Conservation (phyloP, 306 rosid genomes). For the Trifolium subterraneum region DNA sequence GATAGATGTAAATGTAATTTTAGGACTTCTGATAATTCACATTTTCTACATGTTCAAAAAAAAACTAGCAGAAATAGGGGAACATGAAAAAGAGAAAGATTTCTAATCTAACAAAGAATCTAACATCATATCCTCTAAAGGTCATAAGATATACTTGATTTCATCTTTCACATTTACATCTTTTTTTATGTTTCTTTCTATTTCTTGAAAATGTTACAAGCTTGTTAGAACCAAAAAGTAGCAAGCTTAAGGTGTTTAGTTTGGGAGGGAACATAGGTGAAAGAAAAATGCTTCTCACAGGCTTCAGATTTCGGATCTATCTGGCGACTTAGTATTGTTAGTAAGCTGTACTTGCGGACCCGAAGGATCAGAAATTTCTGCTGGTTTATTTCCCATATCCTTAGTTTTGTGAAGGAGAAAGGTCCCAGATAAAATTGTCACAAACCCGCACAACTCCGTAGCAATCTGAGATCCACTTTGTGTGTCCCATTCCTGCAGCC, state of each 20-base stretch:
- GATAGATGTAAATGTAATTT: neutral
- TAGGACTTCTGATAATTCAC: neutral
- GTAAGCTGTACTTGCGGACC: slow-evolving; percentile 31
- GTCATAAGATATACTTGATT: slow-evolving; percentile 16
- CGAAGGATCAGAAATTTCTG: slow-evolving; percentile 40
- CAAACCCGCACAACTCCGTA: slow-evolving; percentile 81
- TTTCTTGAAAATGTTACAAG: slow-evolving; percentile 28
- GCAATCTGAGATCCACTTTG: slow-evolving; percentile 73
- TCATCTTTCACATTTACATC: slow-evolving; percentile 14
- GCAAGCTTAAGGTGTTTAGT: neutral
- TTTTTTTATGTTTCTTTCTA: neutral
- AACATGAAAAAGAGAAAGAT: neutral
- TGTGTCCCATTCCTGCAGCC: slow-evolving; percentile 75
- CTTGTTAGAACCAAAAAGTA: slow-evolving; percentile 28
- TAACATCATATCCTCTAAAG: slow-evolving; percentile 29
- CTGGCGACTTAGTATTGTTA: slow-evolving; percentile 1
- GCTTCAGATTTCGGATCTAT: slow-evolving; percentile 4
- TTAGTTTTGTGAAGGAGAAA: slow-evolving; percentile 90
- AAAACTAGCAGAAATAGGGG: neutral
- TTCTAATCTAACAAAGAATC: slow-evolving; percentile 12
- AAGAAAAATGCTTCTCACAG: neutral
- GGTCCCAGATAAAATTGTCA: slow-evolving; percentile 85
- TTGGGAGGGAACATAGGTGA: slow-evolving; percentile 1
- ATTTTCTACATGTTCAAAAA: neutral
- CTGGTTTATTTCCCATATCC: slow-evolving; percentile 69